A percentile compares a stretch with the other conserved stretches of the same genome.
phyloP scores from a whole-genome alignment of 2,329 filamentous ascomycete species.

The Aspergillus costaricaensis region DNA sequence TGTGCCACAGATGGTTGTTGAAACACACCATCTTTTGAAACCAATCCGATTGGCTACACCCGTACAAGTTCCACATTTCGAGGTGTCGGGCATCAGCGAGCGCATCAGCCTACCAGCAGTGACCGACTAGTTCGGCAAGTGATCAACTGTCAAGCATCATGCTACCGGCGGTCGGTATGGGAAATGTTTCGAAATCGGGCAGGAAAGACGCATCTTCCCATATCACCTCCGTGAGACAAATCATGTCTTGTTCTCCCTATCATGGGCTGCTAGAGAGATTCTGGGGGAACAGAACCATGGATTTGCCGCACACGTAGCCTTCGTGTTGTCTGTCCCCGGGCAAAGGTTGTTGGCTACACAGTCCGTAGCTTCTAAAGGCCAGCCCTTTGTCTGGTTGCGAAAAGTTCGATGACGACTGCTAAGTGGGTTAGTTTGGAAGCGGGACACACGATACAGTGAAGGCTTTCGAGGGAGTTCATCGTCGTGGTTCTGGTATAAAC shows the following conservation, averaged over 20 bases:
- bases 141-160: conserved; percentile 3
- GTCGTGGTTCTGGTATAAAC: not conserved
- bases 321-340: not conserved
- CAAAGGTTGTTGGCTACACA: not conserved
- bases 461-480: not conserved
- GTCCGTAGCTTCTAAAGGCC: not conserved
- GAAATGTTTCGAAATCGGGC: conserved; percentile 3
- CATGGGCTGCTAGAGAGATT: conserved; percentile 7
- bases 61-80: conserved; percentile 24
- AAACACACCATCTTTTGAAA: conserved; percentile 24
- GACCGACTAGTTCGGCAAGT: conserved; percentile 21
- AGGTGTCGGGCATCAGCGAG: conserved; percentile 52
- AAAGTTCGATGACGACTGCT: not conserved
- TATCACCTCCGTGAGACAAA: not conserved
- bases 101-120: conserved; percentile 53
- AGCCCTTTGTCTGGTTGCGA: not conserved
- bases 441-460: not conserved
- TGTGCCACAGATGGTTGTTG: conserved; percentile 33
- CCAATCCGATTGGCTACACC: conserved; percentile 27
- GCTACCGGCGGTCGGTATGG: not conserved
- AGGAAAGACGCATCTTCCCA: conserved; percentile 2
- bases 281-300: conserved; percentile 10
- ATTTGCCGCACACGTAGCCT: conserved; percentile 4
- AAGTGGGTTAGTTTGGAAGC: not conserved
- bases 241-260: not conserved